phyloP scores from a whole-genome alignment of 108 stramenopile species.

The Licmophora abbreviata region DNA sequence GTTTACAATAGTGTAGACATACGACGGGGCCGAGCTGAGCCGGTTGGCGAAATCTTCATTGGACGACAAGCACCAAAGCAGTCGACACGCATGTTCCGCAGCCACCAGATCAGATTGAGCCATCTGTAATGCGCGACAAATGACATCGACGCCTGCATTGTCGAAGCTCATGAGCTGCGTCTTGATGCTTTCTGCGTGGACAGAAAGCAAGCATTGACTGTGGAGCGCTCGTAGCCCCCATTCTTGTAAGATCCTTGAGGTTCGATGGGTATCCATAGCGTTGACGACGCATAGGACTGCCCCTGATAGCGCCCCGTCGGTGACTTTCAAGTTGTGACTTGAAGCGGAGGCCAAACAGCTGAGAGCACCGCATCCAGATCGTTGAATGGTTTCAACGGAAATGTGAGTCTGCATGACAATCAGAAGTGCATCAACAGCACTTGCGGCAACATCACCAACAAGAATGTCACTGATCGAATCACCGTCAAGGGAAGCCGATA shows the following conservation, averaged over 20 bases:
- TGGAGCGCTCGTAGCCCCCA: constrained; percentile 36
- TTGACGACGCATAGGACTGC: constrained; percentile 21
- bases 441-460: constrained; percentile 10
- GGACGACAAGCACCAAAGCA: constrained; percentile 28
- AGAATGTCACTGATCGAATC: constrained; percentile 10
- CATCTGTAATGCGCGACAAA: constrained; percentile 16
- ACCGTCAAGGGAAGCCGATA: constrained; percentile 13
- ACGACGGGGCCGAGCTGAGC: not conserved
- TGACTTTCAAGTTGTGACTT: constrained; percentile 9
- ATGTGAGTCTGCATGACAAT: constrained; percentile 35
- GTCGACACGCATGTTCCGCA: constrained; percentile 24
- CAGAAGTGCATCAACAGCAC: constrained; percentile 29
- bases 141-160: constrained; percentile 22
- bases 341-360: constrained; percentile 31
- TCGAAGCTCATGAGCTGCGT: constrained; percentile 14
- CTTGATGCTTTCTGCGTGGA: constrained; percentile 26
- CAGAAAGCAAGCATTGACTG: constrained; percentile 27
- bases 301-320: constrained; percentile 31
- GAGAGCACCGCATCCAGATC: constrained; percentile 25
- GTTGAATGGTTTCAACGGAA: constrained; percentile 19
- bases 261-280: constrained; percentile 24
- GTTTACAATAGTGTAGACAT: constrained; percentile 10
- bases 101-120: constrained; percentile 15
- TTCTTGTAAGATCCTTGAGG: constrained; percentile 14
- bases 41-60: constrained; percentile 21